Conservation (phyloP, 2,329 filamentous ascomycete genomes). For the Leptosphaerulina australis region DNA sequence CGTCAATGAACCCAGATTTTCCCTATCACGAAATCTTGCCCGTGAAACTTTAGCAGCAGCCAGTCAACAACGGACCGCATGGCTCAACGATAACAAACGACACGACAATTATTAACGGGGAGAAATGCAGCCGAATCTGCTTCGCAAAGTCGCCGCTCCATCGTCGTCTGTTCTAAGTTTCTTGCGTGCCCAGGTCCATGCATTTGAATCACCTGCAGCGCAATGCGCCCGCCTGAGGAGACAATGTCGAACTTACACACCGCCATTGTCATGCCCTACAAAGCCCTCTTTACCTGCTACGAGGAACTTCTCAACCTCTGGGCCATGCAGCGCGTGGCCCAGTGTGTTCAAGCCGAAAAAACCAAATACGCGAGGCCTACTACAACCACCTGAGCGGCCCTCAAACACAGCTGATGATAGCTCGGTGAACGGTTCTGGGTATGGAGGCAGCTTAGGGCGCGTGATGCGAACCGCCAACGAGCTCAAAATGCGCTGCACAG, state of each 20-base stretch:
- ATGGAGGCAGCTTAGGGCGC: constrained; percentile 62
- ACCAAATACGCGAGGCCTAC: constrained; percentile 51
- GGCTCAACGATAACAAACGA: constrained; percentile 14
- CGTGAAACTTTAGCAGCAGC: neutral
- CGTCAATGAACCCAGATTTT: constrained; percentile 28
- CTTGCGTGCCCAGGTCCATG: constrained; percentile 43
- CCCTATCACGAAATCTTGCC: constrained; percentile 1
- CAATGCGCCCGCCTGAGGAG: constrained; percentile 30
- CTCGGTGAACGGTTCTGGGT: constrained; percentile 49
- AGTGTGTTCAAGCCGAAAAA: constrained; percentile 37
- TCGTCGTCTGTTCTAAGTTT: constrained; percentile 48
- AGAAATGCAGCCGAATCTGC: constrained; percentile 47
- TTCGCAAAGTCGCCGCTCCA: constrained; percentile 41
- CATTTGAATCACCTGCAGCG: constrained; percentile 35
- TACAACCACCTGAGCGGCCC: constrained; percentile 63
- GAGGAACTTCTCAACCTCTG: constrained; percentile 29
- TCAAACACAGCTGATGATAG: constrained; percentile 62
- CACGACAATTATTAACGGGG: constrained; percentile 26
- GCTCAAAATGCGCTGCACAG: constrained; percentile 86
- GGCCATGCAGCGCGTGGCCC: constrained; percentile 29
- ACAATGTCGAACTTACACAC: constrained; percentile 24
- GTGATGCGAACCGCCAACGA: constrained; percentile 82
- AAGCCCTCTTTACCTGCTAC: neutral
- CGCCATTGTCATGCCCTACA: neutral
- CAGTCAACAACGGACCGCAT: constrained; percentile 5